Evolutionary conservation across 2,329 filamentous ascomycete genomes (phyloP), one percentile per base, ranked within the genome.

Genomic region (Aureobasidium sp.): DNA sequence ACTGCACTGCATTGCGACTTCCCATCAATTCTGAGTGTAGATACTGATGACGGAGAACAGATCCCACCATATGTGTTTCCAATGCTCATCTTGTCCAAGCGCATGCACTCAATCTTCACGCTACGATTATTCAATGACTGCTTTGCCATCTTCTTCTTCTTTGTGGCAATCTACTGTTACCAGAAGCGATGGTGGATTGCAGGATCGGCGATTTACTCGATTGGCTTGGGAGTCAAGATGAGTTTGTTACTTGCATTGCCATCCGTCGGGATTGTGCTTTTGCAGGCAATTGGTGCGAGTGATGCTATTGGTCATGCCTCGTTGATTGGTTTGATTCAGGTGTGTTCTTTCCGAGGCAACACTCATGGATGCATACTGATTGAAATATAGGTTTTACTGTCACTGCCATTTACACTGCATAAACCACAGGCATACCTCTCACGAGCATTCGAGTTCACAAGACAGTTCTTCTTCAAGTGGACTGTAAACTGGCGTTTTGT

Each of bases 401-500:
- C 80, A 16, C 77, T 81, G 45, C 91, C 91, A 0, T 97, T 97
- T 75, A 72, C 89, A 25, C 73, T 76, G 55, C 77, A 77, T 42
- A 88, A 91, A 67, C 75, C 86, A 25, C 74, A 76, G 63, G 89
- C 87, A 30, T 99, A 99, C 72, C 71, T 95, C 21, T 83, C 84
- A 50, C 82, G 89, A 65, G 91, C 94, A 0, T 99, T 99, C 71
- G 91, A 99, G 76, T 82, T 99, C 63, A 91, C 89, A 52, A 83
- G 94, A 60, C 86, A 90, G 68, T 99, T 99, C 76, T 81, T 96
- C 69, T 97, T 93, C 80, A 91, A 93, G 76, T 99, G 94, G 94
- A 99, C 94, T 0, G 94, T 99, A 67, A 99, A 99, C 75, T 99
- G 94, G 94, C 86, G 92, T 59, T 97, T 97, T 72, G 76, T 97